Evolutionary conservation across 352 stramenopile genomes (phyloP).

Genomic region (Globisporangium ultimum): DNA sequence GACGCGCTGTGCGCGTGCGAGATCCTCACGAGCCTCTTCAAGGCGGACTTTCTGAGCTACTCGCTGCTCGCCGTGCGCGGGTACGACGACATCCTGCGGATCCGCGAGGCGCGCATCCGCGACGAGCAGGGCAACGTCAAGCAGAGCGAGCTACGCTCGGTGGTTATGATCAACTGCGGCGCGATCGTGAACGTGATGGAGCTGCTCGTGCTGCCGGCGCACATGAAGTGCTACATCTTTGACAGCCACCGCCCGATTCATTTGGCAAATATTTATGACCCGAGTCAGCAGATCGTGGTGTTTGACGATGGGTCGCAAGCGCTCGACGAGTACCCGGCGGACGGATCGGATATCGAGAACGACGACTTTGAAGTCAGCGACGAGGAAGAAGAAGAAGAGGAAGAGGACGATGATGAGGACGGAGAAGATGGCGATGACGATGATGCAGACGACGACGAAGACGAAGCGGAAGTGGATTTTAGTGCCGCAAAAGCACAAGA

Average conservation of each 20-base stretch:
- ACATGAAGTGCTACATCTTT: constrained; percentile 92
- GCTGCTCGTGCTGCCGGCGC: constrained; percentile 65
- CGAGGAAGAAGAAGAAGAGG: constrained; percentile 45
- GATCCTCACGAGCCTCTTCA: constrained; percentile 88
- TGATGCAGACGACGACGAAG: constrained; percentile 31
- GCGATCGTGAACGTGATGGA: constrained; percentile 90
- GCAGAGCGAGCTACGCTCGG: constrained; percentile 73
- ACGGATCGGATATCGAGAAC: constrained; percentile 75
- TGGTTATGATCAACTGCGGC: constrained; percentile 95
- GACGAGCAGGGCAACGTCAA: constrained; percentile 31
- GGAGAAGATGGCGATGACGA: constrained; percentile 46
- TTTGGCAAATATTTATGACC: constrained; percentile 94
- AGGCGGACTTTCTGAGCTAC: constrained; percentile 78
- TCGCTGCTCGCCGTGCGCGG: constrained; percentile 68
- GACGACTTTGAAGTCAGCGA: constrained; percentile 63
- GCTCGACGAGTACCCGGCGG: constrained; percentile 76
- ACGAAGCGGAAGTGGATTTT: constrained; percentile 56
- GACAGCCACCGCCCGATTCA: constrained; percentile 96
- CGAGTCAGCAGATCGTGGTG: constrained; percentile 71
- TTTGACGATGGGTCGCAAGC: constrained; percentile 76
- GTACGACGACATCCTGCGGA: constrained; percentile 83
- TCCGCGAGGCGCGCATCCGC: constrained; percentile 65
- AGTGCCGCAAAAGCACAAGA: constrained; percentile 5
- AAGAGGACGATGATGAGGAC: constrained; percentile 59
- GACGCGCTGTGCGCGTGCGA: constrained; percentile 94